Evolutionary conservation across 2,329 filamentous ascomycete genomes (phyloP).

Genomic region (Aspergillus vadensis): DNA sequence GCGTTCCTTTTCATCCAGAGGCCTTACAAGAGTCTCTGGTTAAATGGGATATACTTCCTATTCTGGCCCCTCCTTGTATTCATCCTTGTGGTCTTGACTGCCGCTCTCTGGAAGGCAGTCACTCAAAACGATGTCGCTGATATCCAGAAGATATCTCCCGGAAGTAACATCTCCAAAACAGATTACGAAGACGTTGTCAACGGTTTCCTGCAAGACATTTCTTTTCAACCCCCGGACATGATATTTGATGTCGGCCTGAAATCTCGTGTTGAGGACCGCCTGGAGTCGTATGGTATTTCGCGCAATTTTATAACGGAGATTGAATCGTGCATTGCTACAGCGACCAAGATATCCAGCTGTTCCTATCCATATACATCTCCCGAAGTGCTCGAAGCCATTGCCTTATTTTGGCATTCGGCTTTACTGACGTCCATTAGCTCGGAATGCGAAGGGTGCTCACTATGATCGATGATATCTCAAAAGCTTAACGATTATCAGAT

Average conservation of each 20-base stretch:
- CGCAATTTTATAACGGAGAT: not conserved
- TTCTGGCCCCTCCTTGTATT: not conserved
- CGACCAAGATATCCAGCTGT: not conserved
- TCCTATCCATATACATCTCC: not conserved
- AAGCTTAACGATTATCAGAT: too few relatives aligned
- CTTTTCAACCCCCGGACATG: not conserved
- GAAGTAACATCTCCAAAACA: not conserved
- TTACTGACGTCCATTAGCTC: too few relatives aligned
- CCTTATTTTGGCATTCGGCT: not conserved
- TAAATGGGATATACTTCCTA: not conserved
- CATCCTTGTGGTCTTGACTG: not conserved
- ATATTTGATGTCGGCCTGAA: not conserved
- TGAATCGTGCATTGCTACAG: not conserved
- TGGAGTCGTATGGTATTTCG: not conserved
- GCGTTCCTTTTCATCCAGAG: not conserved
- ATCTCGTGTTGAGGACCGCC: not conserved
- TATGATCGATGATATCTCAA: too few relatives aligned
- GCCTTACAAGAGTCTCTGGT: too few relatives aligned
- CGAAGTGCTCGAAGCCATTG: not conserved
- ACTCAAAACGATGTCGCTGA: not conserved
- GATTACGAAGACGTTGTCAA: slow-evolving; percentile 5
- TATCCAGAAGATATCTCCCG: not conserved
- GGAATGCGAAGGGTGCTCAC: too few relatives aligned
- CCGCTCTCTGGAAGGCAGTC: not conserved
- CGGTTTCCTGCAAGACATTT: not conserved